phyloP scores from a whole-genome alignment of 2,329 filamentous ascomycete species.

The Paracoccidioides lutzii region DNA sequence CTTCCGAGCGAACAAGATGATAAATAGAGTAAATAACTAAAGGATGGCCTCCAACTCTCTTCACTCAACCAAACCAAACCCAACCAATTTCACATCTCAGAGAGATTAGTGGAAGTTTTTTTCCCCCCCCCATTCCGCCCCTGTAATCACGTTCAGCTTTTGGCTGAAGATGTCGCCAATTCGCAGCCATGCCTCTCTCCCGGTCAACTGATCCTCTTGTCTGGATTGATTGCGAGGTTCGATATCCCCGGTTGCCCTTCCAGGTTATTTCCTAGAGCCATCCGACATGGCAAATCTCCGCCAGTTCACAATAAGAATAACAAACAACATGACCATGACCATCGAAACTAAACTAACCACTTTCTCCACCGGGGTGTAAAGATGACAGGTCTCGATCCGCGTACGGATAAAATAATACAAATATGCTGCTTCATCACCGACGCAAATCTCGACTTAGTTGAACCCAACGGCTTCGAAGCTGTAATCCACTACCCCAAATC shows the following conservation, averaged over 20 bases:
- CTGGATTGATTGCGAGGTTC: slow-evolving; percentile 71
- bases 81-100: too few relatives aligned
- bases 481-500: slow-evolving; percentile 61
- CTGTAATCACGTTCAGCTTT: neutral
- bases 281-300: neutral
- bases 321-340: neutral
- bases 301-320: neutral
- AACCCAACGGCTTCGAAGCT: slow-evolving; percentile 64
- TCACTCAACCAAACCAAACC: too few relatives aligned
- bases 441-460: slow-evolving; percentile 60
- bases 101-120: too few relatives aligned
- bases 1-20: too few relatives aligned
- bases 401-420: slow-evolving; percentile 74
- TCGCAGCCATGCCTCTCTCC: slow-evolving; percentile 27
- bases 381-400: slow-evolving; percentile 83
- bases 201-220: slow-evolving; percentile 56
- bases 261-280: neutral
- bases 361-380: slow-evolving; percentile 25
- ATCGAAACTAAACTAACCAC: neutral
- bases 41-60: too few relatives aligned
- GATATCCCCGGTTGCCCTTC: slow-evolving; percentile 2
- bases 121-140: too few relatives aligned
- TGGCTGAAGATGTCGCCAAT: neutral
- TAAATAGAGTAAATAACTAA: too few relatives aligned
- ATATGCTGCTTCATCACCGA: slow-evolving; percentile 89